Evolutionary conservation across 371 early-diverging fungal species (phyloP), one percentile per base, ranked within the genome.

Genomic region (Mucor plumbeus): DNA sequence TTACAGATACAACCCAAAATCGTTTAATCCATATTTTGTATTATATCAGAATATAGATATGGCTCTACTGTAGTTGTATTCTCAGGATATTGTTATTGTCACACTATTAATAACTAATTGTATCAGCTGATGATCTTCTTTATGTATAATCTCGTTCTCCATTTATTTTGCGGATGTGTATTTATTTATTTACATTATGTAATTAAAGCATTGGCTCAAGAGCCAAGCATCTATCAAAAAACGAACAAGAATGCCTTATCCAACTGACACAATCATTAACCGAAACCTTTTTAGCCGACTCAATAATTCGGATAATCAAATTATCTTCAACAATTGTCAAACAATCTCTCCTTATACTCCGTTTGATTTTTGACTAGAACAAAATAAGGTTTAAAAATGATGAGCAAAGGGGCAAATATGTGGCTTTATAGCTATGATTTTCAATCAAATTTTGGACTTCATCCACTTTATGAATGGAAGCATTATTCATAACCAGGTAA

Each of bases 281-380:
- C 6, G 64, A 50, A 21, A 60, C 48, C n/a, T 34, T 55, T 15
- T 61, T 67, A n/a, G 62, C 64, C 34, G 62, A 59, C 17, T 71
- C 67, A 64, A 59, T 63, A 17, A 67, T 66, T 58, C 70, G n/a
- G 21, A 14, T 43, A 39, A 21, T 64, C 61, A 71, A 31, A 59
- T 63, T 53, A 34, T 67, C 67, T 41, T 41, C n/a, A n/a, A n/a
- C 57, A 34, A 47, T 44, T 13, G 64, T 71, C 60, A 71, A 41
- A 17, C 60, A 63, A 61, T 59, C 54, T 60, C 69, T 69, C 48
- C 50, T 64, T 34, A 69, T 44, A 35, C 55, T 39, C 13, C 19
- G 60, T 39, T 64, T 69, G 43, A 68, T 59, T 68, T 69, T 69
- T 14, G 60, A 59, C 60, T 64, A 64, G 47, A 64, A 64, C 47